These are phyloP conservation scores for Skeletonema potamos DNA, from an alignment of 108 stramenopile genomes.

Conservation along the genomic window DNA sequence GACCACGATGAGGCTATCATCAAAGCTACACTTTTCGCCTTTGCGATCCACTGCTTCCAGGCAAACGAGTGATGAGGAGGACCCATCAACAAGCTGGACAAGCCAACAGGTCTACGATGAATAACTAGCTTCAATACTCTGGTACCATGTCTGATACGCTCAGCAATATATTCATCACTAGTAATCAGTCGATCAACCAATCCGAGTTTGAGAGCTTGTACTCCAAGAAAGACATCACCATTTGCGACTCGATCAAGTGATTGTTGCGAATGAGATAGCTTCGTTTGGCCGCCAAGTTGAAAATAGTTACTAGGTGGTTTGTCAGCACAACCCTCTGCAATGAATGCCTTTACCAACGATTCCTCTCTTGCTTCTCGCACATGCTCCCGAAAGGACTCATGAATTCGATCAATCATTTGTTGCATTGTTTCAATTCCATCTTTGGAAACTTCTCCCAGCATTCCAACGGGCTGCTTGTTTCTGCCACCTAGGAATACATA, in stretches of 20 bases:
- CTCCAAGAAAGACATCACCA: slow-evolving; percentile 77
- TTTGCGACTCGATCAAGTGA: slow-evolving; percentile 67
- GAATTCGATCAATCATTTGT: slow-evolving; percentile 69
- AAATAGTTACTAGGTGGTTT: slow-evolving; percentile 11
- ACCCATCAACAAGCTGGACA: slow-evolving; percentile 13
- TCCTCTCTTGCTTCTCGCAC: slow-evolving; percentile 55
- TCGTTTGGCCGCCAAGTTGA: slow-evolving; percentile 1
- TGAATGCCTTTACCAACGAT: slow-evolving; percentile 10
- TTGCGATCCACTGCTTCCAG: not conserved
- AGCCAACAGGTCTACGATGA: slow-evolving; percentile 23
- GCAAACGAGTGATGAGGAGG: slow-evolving; percentile 1
- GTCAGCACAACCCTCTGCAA: not conserved
- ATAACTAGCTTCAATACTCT: slow-evolving; percentile 68
- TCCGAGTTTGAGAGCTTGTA: slow-evolving; percentile 63
- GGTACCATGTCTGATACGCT: slow-evolving; percentile 53
- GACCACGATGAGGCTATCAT: not conserved
- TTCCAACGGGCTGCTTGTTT: slow-evolving; percentile 76
- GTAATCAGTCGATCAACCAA: slow-evolving; percentile 79
- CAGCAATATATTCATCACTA: slow-evolving; percentile 77
- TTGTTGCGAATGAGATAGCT: not conserved
- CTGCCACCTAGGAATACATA: slow-evolving; percentile 75
- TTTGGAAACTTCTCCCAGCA: slow-evolving; percentile 76
- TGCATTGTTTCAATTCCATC: slow-evolving; percentile 71
- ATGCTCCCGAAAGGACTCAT: slow-evolving; percentile 73
- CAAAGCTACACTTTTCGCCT: not conserved